Evolutionary conservation across 345 rosid genomes (phyloP).

Genomic region (Populus simonii): DNA sequence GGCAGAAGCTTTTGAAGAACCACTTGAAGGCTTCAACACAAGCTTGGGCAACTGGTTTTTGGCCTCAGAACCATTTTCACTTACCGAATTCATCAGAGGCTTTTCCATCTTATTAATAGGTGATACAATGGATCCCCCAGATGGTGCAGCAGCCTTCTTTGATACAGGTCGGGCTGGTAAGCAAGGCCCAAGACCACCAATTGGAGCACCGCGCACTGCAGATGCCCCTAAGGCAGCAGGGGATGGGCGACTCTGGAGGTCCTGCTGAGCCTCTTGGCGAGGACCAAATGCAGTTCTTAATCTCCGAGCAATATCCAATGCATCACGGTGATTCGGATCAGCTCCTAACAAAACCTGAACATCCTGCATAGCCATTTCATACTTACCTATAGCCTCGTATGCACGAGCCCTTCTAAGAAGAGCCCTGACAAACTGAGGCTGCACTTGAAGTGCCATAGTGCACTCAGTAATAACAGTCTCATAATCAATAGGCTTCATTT

Average conservation of each 20-base stretch:
- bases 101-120: slow-evolving; percentile 49
- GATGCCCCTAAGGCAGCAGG: slow-evolving; percentile 99
- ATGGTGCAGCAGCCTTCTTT: slow-evolving; percentile 52
- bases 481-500: slow-evolving; percentile 91
- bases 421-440: slow-evolving; percentile 75
- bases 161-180: slow-evolving; percentile 71
- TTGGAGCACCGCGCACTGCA: slow-evolving; percentile 89
- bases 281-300: slow-evolving; percentile 67
- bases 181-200: slow-evolving; percentile 86
- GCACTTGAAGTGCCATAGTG: slow-evolving; percentile 74
- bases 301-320: slow-evolving; percentile 61
- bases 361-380: slow-evolving; percentile 81
- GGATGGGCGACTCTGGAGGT: slow-evolving; percentile 85
- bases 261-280: slow-evolving; percentile 75
- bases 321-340: slow-evolving; percentile 76
- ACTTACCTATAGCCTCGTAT: slow-evolving; percentile 71
- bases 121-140: slow-evolving; percentile 37
- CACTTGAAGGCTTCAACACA: slow-evolving; percentile 50
- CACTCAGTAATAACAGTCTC: slow-evolving; percentile 84
- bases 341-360: slow-evolving; percentile 64
- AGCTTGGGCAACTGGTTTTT: slow-evolving; percentile 54
- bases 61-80: slow-evolving; percentile 55
- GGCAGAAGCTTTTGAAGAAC: slow-evolving; percentile 43
- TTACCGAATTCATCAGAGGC: slow-evolving; percentile 26
- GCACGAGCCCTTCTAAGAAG: slow-evolving; percentile 91